Evolutionary conservation across 176 grass and related monocot species (phyloP), one percentile per base, ranked within the genome.

Genomic region (Juncus inflexus): DNA sequence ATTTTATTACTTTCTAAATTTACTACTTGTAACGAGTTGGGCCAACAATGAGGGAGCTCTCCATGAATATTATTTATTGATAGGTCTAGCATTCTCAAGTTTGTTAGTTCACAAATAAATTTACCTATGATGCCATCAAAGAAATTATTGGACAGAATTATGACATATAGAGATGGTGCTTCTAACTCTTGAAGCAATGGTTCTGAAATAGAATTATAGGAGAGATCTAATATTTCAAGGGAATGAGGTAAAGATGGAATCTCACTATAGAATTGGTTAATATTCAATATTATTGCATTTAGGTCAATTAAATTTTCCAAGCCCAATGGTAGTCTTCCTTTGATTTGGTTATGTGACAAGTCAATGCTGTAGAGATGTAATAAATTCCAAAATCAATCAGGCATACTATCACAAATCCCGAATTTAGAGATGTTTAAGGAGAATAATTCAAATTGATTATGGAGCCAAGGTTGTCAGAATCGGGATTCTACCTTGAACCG

Each of bases 11-110:
- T 55, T 5, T 5, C 64, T 3, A 80, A 16, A 5, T 4, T 0
- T 40, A 62, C 50, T 7, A 0, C 2, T 0, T 61, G 0, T 52
- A 50, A 55, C 66, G n/a, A 11, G 14, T 57, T 11, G 1, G 54
- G 54, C 10, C 10, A 57, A 15, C 54, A 57, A 57, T 57, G 8
- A 38, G 79, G 47, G 67, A 81, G 63, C n/a, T 35, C 9, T 0
- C 78, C 54, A 2, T 35, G 37, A 53, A 76, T 75, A 15, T 73
- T 37, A 67, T 80, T 80, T 6, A 35, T 0, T 9, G 19, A 4
- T 57, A 80, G 35, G 68, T 69, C 37, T 1, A 10, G 62, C 12
- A 37, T 61, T 47, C 62, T 15, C 49, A 40, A 70, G 63, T 51
- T 60, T 56, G 62, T 42, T 19, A 57, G 69, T 66, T 73, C 64